Percentiles rank a stretch among this genome's conserved stretches.
Evolutionary conservation across 1,284 basidiomycete species (phyloP).

Genomic region (Pyrrhoderma noxium): DNA sequence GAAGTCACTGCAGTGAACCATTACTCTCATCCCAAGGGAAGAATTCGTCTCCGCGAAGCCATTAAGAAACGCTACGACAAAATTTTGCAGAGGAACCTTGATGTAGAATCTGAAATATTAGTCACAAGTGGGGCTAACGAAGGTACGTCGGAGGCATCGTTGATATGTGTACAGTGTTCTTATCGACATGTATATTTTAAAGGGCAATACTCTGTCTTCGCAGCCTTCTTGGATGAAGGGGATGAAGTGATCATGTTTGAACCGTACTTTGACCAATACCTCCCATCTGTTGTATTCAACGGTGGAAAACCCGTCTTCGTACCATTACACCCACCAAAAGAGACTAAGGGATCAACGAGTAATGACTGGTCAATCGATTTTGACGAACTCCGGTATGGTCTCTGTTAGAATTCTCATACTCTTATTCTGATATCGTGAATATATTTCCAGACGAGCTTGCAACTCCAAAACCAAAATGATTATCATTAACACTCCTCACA

Average conservation of each 20-base stretch:
- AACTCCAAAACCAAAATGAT: conserved; percentile 88
- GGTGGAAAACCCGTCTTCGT: conserved; percentile 91
- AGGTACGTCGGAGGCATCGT: conserved; percentile 44
- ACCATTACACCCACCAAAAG: conserved; percentile 80
- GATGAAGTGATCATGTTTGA: conserved; percentile 99
- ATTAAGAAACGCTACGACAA: conserved; percentile 74
- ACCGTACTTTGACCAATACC: conserved; percentile 97
- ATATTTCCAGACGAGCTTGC: conserved; percentile 57
- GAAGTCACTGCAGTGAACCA: conserved; percentile 68
- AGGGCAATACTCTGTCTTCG: conserved; percentile 89
- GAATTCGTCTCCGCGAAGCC: conserved; percentile 79
- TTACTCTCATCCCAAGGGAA: conserved; percentile 87
- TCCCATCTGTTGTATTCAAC: conserved; percentile 88
- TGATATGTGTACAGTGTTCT: not conserved
- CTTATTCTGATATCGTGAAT: not conserved
- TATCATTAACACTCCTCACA: conserved; percentile 93
- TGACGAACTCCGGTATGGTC: conserved; percentile 68
- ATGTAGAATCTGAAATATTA: conserved; percentile 83
- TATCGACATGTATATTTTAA: conserved; percentile 11
- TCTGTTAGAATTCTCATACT: not conserved
- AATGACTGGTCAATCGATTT: conserved; percentile 84
- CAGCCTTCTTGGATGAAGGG: conserved; percentile 80
- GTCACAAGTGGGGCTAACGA: conserved; percentile 96
- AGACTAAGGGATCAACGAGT: conserved; percentile 48
- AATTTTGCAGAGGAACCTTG: conserved; percentile 65